Conservation (phyloP, 345 rosid species). For the Boechera retrofracta region DNA sequence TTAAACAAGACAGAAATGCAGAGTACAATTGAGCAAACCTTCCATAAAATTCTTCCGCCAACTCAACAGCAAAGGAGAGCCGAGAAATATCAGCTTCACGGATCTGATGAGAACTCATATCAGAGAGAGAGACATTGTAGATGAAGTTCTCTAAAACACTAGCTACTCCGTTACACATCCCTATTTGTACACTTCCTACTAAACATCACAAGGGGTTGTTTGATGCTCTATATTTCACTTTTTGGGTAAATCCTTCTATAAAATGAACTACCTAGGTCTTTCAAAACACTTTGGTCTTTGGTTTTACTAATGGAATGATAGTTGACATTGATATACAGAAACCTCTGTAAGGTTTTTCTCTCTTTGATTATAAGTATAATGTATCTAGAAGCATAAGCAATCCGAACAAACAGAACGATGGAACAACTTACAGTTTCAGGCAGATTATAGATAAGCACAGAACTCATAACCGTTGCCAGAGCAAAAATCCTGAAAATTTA, state of each 20-base stretch:
- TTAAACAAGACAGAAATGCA: conserved; percentile 26
- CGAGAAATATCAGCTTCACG: conserved; percentile 99
- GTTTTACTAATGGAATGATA: not conserved
- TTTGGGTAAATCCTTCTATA: not conserved
- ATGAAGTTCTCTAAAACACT: conserved; percentile 22
- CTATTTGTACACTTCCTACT: conserved; percentile 11
- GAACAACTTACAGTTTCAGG: conserved; percentile 89
- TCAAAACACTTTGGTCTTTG: conserved; percentile 14
- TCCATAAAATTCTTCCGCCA: conserved; percentile 99
- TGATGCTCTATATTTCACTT: not conserved
- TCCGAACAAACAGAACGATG: conserved; percentile 22
- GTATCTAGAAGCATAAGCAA: conserved; percentile 25
- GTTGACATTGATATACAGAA: not conserved
- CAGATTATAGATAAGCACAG: conserved; percentile 93
- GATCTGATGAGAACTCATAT: conserved; percentile 57
- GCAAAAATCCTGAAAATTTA: conserved; percentile 85
- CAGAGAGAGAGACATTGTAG: conserved; percentile 26
- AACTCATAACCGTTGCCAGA: conserved; percentile 95
- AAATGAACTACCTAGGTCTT: conserved; percentile 10
- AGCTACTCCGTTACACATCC: conserved; percentile 6
- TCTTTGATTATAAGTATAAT: conserved; percentile 1
- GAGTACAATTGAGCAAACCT: conserved; percentile 56
- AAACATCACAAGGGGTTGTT: conserved; percentile 6
- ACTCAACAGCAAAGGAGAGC: conserved; percentile 97
- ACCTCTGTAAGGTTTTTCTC: not conserved